Base-by-base conservation (phyloP, 306 rosid species). In the Cucumis melo region DNA sequence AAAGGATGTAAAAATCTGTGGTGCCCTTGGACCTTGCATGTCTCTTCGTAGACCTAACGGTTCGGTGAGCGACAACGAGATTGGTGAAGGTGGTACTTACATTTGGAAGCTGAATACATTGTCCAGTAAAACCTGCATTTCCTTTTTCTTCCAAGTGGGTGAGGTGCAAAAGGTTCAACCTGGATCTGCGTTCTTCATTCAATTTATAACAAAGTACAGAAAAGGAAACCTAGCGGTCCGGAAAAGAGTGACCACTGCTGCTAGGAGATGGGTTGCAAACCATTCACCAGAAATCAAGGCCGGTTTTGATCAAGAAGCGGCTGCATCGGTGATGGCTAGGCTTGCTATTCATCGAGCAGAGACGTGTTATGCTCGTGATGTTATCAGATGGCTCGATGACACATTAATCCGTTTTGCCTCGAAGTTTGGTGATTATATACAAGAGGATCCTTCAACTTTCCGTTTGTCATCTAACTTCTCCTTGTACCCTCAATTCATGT, bases 301-400 rank as follows among this genome's bases (percentile, higher is more conserved):
- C 10, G 98, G 98, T 73, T 93, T 93, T 78, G 98, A 93, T 82
- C 98, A 93, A 80, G 98, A 93, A 84, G 88, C 98, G 15, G 98
- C 97, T 1, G 97, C 97, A 48, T 83, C 97, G 10, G 95, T 89
- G 80, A 84, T 91, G 84, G 93, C 98, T 54, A 88, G 98, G 65
- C 95, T 93, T 78, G 93, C 98, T 51, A 88, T 93, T 77, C 87
- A 83, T 48, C 89, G 97, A 64, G 91, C 97, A n/a, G 89, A 89
- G 82, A 82, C 82, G 41, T 87, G 87, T 85, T 84, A 84, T 82
- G 86, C 93, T 39, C 95, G 93, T 50, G 98, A 93, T 84, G 97
- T 89, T 42, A 84, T 91, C 54, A 84, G 98, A 84, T 89, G 97
- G 98, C 86, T 93, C n/a, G 98, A 93, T 79, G 95, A 93, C 79